Conservation (phyloP, 2,329 filamentous ascomycete species). For the Venturiaceae sp. region DNA sequence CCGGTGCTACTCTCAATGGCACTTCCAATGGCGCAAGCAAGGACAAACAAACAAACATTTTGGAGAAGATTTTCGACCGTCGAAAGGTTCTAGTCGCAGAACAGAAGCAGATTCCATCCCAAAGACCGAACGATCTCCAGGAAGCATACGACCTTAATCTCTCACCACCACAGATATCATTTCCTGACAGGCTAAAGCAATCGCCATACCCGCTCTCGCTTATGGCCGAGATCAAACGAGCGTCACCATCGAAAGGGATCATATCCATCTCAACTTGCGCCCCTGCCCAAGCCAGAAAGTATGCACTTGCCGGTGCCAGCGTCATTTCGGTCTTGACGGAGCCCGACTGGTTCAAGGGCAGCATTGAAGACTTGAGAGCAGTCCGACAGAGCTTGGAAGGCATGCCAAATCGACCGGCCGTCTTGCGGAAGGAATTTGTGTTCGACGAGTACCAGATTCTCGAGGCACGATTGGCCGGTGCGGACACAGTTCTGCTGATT, state of each 20-base stretch:
- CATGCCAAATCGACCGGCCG: slow-evolving; percentile 84
- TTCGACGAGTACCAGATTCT: slow-evolving; percentile 98
- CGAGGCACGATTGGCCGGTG: slow-evolving; percentile 83
- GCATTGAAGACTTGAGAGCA: slow-evolving; percentile 81
- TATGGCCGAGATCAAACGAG: slow-evolving; percentile 96
- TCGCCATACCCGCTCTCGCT: slow-evolving; percentile 83
- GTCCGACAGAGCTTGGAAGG: slow-evolving; percentile 83
- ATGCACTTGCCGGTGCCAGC: slow-evolving; percentile 88
- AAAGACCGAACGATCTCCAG: slow-evolving; percentile 73
- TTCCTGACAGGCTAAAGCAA: slow-evolving; percentile 67
- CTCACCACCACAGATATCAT: slow-evolving; percentile 73
- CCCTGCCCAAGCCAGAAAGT: slow-evolving; percentile 80
- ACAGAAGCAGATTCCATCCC: slow-evolving; percentile 80
- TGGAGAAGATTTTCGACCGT: slow-evolving; percentile 83
- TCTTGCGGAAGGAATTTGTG: slow-evolving; percentile 92
- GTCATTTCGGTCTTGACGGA: slow-evolving; percentile 98
- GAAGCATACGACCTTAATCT: slow-evolving; percentile 77
- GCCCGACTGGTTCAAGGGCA: slow-evolving; percentile 98
- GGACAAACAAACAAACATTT: slow-evolving; percentile 68
- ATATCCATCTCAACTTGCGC: slow-evolving; percentile 84
- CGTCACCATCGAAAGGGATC: slow-evolving; percentile 89
- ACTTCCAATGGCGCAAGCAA: slow-evolving; percentile 16
- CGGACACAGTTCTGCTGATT: slow-evolving; percentile 89
- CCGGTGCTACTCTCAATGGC: slow-evolving; percentile 17
- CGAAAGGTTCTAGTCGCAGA: slow-evolving; percentile 64